phyloP scores from a whole-genome alignment of 2,329 filamentous ascomycete genomes.

The Stagonosporopsis cucurbitacearum region DNA sequence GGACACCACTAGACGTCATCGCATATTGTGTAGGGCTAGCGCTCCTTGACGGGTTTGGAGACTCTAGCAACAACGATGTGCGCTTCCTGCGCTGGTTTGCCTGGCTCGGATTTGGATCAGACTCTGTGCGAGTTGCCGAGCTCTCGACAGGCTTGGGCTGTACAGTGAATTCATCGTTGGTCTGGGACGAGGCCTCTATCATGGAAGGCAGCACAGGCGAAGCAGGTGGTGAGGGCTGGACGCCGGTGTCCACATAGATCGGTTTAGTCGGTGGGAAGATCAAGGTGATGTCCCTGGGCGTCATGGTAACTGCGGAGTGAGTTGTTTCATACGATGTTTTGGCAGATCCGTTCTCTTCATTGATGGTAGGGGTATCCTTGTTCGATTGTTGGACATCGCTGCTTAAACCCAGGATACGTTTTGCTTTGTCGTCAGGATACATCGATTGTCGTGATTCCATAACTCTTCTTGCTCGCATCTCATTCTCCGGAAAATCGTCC shows the following conservation, averaged over 20 bases:
- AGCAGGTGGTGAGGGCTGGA: conserved; percentile 83
- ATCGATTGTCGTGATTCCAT: conserved; percentile 52
- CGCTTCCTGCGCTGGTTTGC: conserved; percentile 78
- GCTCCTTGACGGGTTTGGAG: conserved; percentile 20
- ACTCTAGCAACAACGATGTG: conserved; percentile 53
- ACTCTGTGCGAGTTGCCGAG: conserved; percentile 48
- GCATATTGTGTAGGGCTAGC: conserved; percentile 24
- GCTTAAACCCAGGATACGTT: conserved; percentile 53
- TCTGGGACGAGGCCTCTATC: conserved; percentile 32
- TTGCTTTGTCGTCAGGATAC: conserved; percentile 54
- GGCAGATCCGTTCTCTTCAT: conserved; percentile 33
- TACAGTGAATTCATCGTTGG: conserved; percentile 28
- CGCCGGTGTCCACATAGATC: conserved; percentile 74
- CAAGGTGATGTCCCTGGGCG: conserved; percentile 37
- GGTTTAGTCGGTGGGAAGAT: conserved; percentile 46
- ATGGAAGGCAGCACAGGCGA: conserved; percentile 64
- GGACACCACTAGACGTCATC: conserved; percentile 71
- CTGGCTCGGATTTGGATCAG: conserved; percentile 73
- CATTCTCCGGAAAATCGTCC: conserved; percentile 61
- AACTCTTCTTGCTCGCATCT: conserved; percentile 48
- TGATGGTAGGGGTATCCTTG: conserved; percentile 30
- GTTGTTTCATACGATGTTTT: conserved; percentile 32
- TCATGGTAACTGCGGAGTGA: conserved; percentile 31
- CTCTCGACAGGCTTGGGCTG: conserved; percentile 34
- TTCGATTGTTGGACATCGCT: conserved; percentile 32